Percentiles rank a stretch among this genome's conserved stretches.
phyloP scores from a whole-genome alignment of 345 rosid species.

The Linum tenue region DNA sequence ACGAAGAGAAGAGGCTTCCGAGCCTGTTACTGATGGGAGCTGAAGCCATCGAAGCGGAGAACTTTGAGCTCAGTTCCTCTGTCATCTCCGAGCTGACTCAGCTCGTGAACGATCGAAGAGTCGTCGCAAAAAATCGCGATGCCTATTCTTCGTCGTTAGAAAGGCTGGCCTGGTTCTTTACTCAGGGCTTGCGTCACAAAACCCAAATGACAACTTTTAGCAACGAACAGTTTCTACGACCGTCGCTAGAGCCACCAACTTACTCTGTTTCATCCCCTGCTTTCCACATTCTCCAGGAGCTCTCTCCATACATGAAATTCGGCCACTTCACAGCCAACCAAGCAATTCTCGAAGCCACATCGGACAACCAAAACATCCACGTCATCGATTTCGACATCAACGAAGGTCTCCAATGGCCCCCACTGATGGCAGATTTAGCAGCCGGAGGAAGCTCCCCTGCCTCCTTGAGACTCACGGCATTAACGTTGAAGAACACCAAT shows the following conservation, averaged over 20 bases:
- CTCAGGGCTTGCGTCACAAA: slow-evolving; percentile 20
- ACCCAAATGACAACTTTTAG: too few relatives aligned
- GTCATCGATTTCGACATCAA: slow-evolving; percentile 24
- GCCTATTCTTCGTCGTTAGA: slow-evolving; percentile 4
- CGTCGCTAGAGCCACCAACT: background rate
- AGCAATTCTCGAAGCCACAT: slow-evolving; percentile 23
- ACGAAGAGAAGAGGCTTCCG: slow-evolving; percentile 12
- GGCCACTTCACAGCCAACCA: slow-evolving; percentile 26
- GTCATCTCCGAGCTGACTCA: slow-evolving; percentile 12
- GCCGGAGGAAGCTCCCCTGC: background rate
- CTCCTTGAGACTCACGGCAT: slow-evolving; percentile 15
- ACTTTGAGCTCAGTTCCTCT: slow-evolving; percentile 15
- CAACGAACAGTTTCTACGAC: slow-evolving; percentile 1
- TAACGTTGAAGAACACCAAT: background rate
- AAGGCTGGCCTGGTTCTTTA: slow-evolving; percentile 22
- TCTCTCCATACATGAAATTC: slow-evolving; percentile 21
- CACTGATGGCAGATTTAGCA: slow-evolving; percentile 25
- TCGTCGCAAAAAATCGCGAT: background rate
- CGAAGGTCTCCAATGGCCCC: slow-evolving; percentile 28
- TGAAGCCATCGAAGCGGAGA: slow-evolving; percentile 25
- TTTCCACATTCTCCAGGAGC: slow-evolving; percentile 21
- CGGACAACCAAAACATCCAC: slow-evolving; percentile 11
- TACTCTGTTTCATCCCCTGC: background rate
- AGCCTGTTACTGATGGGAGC: slow-evolving; percentile 25
- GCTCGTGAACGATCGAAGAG: slow-evolving; percentile 5